phyloP scores from a whole-genome alignment of 2,329 filamentous ascomycete species.

The Botrytis cinerea region DNA sequence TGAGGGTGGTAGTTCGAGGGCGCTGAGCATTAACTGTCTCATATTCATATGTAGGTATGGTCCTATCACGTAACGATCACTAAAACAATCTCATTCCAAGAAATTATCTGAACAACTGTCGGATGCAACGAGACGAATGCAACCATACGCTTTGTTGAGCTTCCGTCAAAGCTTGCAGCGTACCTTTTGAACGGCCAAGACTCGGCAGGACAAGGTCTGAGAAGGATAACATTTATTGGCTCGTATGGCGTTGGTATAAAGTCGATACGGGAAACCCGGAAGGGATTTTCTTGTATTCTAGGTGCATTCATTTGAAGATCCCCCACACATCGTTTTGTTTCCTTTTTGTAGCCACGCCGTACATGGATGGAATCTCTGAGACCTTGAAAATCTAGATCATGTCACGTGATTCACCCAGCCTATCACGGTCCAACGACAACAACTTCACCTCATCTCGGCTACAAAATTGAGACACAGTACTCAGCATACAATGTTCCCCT shows the following conservation, averaged over 20 bases:
- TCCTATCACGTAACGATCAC: background rate
- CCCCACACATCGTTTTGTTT: background rate
- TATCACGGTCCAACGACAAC: background rate
- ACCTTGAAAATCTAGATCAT: background rate
- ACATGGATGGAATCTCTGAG: background rate
- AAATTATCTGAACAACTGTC: background rate
- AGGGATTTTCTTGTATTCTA: background rate
- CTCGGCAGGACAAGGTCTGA: background rate
- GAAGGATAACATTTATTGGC: background rate
- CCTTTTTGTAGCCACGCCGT: background rate
- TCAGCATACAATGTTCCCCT: background rate
- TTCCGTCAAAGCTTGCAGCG: background rate
- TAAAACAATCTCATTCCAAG: background rate
- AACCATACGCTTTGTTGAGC: background rate
- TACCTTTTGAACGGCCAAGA: background rate
- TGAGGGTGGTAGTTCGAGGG: slow-evolving; percentile 5
- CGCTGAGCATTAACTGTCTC: slow-evolving; percentile 9
- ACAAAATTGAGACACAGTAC: background rate
- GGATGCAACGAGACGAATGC: background rate
- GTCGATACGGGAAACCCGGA: background rate
- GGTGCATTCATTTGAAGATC: background rate
- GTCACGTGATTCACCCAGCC: background rate
- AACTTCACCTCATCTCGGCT: background rate
- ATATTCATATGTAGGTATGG: background rate
- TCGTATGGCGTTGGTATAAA: background rate